phyloP scores from a whole-genome alignment of 257 asterid genomes.

The Linaria vulgaris region DNA sequence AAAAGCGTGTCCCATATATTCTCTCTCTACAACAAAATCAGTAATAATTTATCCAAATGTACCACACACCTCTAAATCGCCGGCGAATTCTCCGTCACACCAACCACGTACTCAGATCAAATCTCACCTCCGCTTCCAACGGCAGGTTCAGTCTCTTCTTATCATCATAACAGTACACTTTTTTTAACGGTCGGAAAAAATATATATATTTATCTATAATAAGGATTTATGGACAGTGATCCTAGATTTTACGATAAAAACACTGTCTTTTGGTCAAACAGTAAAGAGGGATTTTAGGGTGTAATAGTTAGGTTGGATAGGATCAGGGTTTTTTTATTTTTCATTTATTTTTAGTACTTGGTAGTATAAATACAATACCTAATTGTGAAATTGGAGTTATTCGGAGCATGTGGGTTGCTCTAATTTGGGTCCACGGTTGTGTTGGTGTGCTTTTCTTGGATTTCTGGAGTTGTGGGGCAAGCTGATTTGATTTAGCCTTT shows the following conservation, averaged over 20 bases:
- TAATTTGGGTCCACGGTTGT: conserved; percentile 35
- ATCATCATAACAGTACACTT: conserved; percentile 13
- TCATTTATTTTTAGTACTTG: neutral
- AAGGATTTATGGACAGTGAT: too few species aligned
- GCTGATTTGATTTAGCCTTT: conserved; percentile 28
- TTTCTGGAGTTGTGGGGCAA: conserved; percentile 32
- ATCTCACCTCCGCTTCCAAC: conserved; percentile 22
- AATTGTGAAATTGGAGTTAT: conserved; percentile 20
- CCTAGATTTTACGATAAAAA: too few species aligned
- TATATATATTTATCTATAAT: too few species aligned
- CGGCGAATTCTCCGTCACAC: conserved; percentile 22
- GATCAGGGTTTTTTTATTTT: neutral
- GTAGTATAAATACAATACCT: neutral
- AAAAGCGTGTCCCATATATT: conserved; percentile 30
- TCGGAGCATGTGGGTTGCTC: conserved; percentile 36
- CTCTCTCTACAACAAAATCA: conserved; percentile 25
- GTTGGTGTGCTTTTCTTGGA: conserved; percentile 34
- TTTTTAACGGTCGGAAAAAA: too few species aligned
- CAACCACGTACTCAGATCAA: conserved; percentile 25
- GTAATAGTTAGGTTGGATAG: neutral
- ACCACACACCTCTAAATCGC: conserved; percentile 25
- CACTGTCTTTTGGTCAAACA: conserved; percentile 2
- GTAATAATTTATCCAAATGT: neutral
- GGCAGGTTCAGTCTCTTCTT: conserved; percentile 23
- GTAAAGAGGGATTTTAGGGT: neutral